Conservation (phyloP, 2,329 filamentous ascomycete species). For the Ophiostoma triangulosporum region DNA sequence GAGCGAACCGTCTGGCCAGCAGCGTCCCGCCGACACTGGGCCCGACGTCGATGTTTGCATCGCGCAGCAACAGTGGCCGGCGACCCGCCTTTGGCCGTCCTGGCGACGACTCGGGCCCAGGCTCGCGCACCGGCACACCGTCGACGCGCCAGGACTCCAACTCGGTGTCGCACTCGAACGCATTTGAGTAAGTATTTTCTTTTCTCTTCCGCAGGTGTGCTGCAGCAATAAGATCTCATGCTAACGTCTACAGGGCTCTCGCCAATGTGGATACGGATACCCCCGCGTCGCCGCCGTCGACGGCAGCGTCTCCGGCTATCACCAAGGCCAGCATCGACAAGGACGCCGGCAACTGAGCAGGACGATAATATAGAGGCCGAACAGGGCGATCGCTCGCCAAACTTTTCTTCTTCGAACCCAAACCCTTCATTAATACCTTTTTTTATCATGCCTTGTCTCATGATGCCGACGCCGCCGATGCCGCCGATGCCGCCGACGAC, state of each 20-base stretch:
- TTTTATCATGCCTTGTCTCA: conserved; percentile 16
- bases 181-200: conserved; percentile 64
- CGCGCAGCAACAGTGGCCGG: conserved; percentile 82
- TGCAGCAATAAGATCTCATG: too few species aligned
- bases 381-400: conserved; percentile 13
- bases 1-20: conserved; percentile 44
- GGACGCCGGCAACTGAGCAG: conserved; percentile 16
- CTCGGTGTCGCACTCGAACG: conserved; percentile 58
- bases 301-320: conserved; percentile 51
- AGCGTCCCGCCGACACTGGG: conserved; percentile 52
- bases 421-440: conserved; percentile 7
- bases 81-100: conserved; percentile 54
- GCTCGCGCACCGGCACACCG: conserved; percentile 81
- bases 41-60: conserved; percentile 74
- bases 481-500: too few species aligned
- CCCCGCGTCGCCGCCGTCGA: conserved; percentile 57
- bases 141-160: conserved; percentile 38
- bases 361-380: conserved; percentile 39
- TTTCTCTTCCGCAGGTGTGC: too few species aligned
- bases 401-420: conserved; percentile 18
- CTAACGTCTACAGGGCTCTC: conserved; percentile 31
- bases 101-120: conserved; percentile 73
- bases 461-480: conserved; percentile 24
- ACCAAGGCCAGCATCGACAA: conserved; percentile 47
- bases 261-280: conserved; percentile 49